Conservation (phyloP, 371 early-diverging fungal species). For the Apophysomyces variabilis region DNA sequence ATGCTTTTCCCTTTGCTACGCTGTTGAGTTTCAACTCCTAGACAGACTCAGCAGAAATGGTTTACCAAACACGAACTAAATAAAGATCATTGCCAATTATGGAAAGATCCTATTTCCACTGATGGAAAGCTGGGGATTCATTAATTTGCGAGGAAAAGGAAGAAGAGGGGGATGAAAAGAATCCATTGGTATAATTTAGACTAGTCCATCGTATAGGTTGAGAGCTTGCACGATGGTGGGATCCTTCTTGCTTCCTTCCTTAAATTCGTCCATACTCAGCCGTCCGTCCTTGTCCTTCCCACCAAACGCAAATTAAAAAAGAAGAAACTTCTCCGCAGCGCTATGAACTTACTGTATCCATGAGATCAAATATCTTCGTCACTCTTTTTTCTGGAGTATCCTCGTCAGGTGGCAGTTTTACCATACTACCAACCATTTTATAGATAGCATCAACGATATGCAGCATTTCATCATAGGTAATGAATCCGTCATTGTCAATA, state of each 20-base stretch:
- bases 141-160: not conserved
- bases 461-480: slow-evolving; percentile 88
- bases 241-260: slow-evolving; percentile 86
- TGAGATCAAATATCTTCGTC: slow-evolving; percentile 83
- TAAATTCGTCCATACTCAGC: slow-evolving; percentile 83
- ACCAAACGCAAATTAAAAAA: not conserved
- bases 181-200: slow-evolving; percentile 39
- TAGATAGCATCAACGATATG: slow-evolving; percentile 89
- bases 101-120: not conserved
- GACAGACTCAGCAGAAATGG: too few species aligned
- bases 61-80: too few species aligned
- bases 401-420: slow-evolving; percentile 84
- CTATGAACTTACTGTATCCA: slow-evolving; percentile 72
- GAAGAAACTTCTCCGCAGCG: not conserved
- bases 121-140: not conserved
- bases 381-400: slow-evolving; percentile 90
- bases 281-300: slow-evolving; percentile 71
- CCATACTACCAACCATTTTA: slow-evolving; percentile 90
- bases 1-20: too few species aligned
- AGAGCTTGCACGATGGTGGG: slow-evolving; percentile 88
- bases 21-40: too few species aligned
- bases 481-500: slow-evolving; percentile 86
- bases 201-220: slow-evolving; percentile 83
- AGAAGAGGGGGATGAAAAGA: not conserved
- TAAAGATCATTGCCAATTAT: not conserved